These are phyloP conservation scores for Bromus sterilis DNA, from an alignment of 176 grass and related monocot genomes.

Conservation along the genomic window DNA sequence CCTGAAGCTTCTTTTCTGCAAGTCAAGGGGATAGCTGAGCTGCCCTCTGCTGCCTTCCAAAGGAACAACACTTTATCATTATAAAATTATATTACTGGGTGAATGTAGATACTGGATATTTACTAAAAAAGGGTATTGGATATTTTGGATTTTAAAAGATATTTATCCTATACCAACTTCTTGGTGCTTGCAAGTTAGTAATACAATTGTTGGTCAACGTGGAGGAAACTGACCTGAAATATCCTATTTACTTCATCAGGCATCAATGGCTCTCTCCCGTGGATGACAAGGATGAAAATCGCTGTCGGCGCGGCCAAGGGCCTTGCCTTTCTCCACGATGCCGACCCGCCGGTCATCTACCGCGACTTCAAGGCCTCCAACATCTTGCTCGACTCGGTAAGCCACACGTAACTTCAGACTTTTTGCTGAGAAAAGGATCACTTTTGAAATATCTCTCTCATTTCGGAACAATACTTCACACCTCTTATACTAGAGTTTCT, in stretches of 20 bases:
- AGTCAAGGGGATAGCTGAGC: slow-evolving; percentile 30
- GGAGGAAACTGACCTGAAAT: slow-evolving; percentile 33
- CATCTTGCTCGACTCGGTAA: slow-evolving; percentile 63
- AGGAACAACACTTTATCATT: background rate
- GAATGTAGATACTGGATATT: background rate
- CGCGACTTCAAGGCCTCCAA: slow-evolving; percentile 84
- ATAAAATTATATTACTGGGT: background rate
- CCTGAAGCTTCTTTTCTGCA: background rate
- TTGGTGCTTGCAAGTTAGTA: background rate
- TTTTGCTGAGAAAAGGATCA: background rate
- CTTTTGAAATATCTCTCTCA: slow-evolving; percentile 3
- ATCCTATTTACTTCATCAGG: slow-evolving; percentile 30
- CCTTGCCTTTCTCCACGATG: slow-evolving; percentile 60
- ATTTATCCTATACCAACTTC: background rate
- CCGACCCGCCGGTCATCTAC: slow-evolving; percentile 57
- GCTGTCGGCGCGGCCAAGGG: slow-evolving; percentile 62
- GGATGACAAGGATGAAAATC: slow-evolving; percentile 71
- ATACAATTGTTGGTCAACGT: background rate
- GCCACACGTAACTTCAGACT: background rate
- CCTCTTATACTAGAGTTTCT: background rate
- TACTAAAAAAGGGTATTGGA: background rate
- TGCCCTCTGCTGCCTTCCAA: slow-evolving; percentile 17
- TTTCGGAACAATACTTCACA: background rate
- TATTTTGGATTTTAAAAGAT: background rate
- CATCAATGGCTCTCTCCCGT: slow-evolving; percentile 41